Evolutionary conservation across 225 moss, liverwort and hornwort species (phyloP).

Genomic region (Rhytidiadelphus loreus): DNA sequence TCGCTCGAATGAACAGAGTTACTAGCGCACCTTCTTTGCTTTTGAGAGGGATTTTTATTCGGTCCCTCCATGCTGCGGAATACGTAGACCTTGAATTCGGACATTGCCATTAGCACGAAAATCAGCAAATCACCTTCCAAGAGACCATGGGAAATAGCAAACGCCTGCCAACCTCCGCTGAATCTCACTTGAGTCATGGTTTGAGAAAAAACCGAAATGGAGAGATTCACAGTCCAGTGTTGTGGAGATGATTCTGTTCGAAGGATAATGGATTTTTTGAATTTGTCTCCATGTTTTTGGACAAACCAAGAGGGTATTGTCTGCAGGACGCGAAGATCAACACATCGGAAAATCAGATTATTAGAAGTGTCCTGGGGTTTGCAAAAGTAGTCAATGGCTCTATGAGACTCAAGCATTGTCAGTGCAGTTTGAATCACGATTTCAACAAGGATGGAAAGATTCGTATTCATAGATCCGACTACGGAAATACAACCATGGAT

Average conservation of each 20-base stretch:
- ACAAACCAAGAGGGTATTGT: background rate
- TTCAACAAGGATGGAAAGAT: background rate
- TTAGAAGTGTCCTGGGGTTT: background rate
- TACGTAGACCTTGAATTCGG: no score
- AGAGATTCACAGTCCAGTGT: background rate
- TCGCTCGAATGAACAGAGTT: no score
- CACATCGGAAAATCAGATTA: background rate
- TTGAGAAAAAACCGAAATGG: background rate
- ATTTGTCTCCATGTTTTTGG: background rate
- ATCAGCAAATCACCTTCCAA: no score
- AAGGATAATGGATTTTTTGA: background rate
- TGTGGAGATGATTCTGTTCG: background rate
- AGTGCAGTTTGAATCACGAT: background rate
- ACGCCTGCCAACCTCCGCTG: no score
- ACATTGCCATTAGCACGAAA: no score
- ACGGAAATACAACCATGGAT: background rate
- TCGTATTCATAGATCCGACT: background rate
- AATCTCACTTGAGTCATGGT: background rate
- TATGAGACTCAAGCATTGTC: background rate
- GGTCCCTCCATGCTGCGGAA: no score
- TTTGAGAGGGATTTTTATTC: no score
- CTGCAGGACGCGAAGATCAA: background rate
- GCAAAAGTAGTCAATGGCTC: background rate
- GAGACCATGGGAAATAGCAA: no score
- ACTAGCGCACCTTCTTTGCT: no score